Evolutionary conservation across 1,284 basidiomycete species (phyloP).

Genomic region (Cryptococcus sp.): DNA sequence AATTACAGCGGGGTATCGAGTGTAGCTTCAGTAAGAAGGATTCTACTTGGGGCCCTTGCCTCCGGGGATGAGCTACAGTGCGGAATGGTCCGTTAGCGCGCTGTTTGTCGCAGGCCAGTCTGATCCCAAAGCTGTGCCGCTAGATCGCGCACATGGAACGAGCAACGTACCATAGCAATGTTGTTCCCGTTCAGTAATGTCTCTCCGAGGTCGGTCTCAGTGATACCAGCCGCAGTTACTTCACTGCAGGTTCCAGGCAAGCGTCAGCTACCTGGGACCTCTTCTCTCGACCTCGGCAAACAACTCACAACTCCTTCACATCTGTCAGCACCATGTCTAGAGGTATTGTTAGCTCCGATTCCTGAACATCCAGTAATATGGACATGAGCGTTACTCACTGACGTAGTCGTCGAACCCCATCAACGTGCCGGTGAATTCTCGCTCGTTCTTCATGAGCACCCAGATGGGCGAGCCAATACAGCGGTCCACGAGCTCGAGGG

Average conservation of each 20-base stretch:
- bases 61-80: constrained; percentile 1
- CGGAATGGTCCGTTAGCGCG: neutral
- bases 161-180: constrained; percentile 80
- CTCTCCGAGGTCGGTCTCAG: constrained; percentile 78
- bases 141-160: neutral
- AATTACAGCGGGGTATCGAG: too few relatives aligned
- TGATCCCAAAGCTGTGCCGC: neutral
- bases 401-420: constrained; percentile 99
- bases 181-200: constrained; percentile 96
- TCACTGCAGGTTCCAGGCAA: constrained; percentile 58
- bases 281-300: constrained; percentile 5
- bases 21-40: too few relatives aligned
- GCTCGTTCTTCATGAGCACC: constrained; percentile 95
- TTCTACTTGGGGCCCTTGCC: neutral
- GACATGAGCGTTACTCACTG: constrained; percentile 66
- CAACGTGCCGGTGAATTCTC: constrained; percentile 92
- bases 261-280: neutral
- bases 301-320: constrained; percentile 85
- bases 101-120: neutral
- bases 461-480: constrained; percentile 92
- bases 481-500: constrained; percentile 78
- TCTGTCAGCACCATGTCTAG: constrained; percentile 97
- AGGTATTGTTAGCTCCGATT: constrained; percentile 4
- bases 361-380: neutral
- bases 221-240: constrained; percentile 73